These are phyloP conservation scores for Dactylellina parvicollis DNA, from an alignment of 2,329 filamentous ascomycete species.

Conservation along the genomic window DNA sequence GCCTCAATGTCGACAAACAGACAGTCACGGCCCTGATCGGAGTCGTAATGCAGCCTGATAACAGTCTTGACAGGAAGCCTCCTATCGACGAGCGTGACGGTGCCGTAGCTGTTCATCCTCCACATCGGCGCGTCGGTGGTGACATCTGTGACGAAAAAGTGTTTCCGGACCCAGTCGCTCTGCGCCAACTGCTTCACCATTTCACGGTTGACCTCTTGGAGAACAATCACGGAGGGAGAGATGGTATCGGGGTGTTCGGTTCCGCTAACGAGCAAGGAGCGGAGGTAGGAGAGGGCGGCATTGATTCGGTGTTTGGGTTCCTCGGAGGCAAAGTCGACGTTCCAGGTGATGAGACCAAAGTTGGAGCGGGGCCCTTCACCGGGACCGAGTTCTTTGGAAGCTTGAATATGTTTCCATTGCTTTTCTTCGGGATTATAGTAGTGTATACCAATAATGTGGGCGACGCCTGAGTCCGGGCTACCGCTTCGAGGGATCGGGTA, in stretches of 20 bases:
- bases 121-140: constrained; percentile 61
- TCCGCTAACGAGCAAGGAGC: constrained; percentile 41
- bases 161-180: constrained; percentile 64
- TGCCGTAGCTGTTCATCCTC: constrained; percentile 66
- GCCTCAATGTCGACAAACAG: constrained; percentile 67
- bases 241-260: constrained; percentile 32
- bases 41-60: constrained; percentile 67
- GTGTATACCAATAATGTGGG: constrained; percentile 40
- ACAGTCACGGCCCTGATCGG: constrained; percentile 63
- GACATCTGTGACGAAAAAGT: constrained; percentile 66
- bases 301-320: constrained; percentile 43
- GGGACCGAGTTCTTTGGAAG: constrained; percentile 22
- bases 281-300: constrained; percentile 44
- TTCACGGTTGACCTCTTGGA: constrained; percentile 41
- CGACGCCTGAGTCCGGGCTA: constrained; percentile 41
- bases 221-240: constrained; percentile 37
- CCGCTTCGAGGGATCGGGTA: constrained; percentile 1
- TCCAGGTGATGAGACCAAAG: constrained; percentile 49
- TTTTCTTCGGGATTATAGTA: constrained; percentile 33
- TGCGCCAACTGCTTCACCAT: constrained; percentile 59
- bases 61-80: constrained; percentile 63
- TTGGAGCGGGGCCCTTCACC: constrained; percentile 28
- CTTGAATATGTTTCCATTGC: constrained; percentile 41
- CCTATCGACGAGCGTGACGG: constrained; percentile 66
- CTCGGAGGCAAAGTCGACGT: constrained; percentile 39